Percentiles rank a stretch among this genome's conserved stretches.
phyloP scores from a whole-genome alignment of 176 grass and related monocot species.

The Zizania latifolia region DNA sequence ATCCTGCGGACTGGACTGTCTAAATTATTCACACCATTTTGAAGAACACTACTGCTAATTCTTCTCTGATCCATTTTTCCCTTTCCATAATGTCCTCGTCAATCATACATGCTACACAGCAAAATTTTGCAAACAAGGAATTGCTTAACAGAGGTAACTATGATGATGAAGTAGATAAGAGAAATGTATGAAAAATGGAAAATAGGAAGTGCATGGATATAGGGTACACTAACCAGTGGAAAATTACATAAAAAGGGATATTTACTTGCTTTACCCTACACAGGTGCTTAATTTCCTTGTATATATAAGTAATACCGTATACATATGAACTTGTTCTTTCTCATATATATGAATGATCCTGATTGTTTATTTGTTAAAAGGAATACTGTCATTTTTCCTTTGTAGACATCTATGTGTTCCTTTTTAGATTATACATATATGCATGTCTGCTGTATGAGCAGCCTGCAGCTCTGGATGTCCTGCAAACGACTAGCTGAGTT shows the following conservation, averaged over 20 bases:
- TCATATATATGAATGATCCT: not conserved
- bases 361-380: not conserved
- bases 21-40: not conserved
- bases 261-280: not conserved
- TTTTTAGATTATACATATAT: not conserved
- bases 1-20: not conserved
- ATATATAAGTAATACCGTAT: not conserved
- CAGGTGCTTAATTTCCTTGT: not conserved
- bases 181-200: not conserved
- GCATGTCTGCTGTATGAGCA: not conserved
- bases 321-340: not conserved
- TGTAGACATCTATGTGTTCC: not conserved
- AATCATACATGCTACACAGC: not conserved
- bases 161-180: not conserved
- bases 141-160: not conserved
- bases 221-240: not conserved
- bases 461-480: slow-evolving; percentile 6
- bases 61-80: not conserved
- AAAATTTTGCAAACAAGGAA: not conserved
- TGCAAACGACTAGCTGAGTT: not conserved
- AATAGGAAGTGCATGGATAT: not conserved
- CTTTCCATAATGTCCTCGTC: not conserved
- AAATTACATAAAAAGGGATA: not conserved
- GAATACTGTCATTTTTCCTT: not conserved
- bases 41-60: not conserved